Percentiles rank a stretch among this genome's conserved stretches.
Evolutionary conservation across 2,329 filamentous ascomycete species (phyloP).

Genomic region (Chaetomium olivaceum): DNA sequence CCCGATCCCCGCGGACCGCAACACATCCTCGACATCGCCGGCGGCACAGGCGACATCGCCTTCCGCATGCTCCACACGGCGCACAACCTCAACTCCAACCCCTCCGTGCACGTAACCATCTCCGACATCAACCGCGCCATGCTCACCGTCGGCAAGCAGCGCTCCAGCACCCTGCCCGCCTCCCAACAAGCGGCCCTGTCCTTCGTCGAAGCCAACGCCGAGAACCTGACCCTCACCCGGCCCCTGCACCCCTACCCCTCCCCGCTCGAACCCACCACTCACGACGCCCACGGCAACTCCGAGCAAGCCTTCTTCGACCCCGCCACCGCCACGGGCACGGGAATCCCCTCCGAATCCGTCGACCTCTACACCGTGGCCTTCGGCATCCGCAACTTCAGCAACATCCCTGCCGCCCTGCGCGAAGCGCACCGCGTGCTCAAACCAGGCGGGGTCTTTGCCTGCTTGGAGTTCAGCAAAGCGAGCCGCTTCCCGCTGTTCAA

Average conservation of each 20-base stretch:
- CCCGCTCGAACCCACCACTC: neutral
- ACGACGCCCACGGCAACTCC: neutral
- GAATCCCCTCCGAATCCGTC: constrained; percentile 68
- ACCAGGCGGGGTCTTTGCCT: constrained; percentile 94
- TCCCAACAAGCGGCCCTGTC: constrained; percentile 59
- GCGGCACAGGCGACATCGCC: constrained; percentile 95
- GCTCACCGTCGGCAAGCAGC: constrained; percentile 83
- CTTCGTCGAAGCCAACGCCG: constrained; percentile 91
- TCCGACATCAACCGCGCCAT: constrained; percentile 96
- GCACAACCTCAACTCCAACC: constrained; percentile 76
- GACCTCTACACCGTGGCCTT: constrained; percentile 98
- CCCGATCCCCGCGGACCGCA: constrained; percentile 50
- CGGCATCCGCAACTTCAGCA: constrained; percentile 94
- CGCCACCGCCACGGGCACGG: constrained; percentile 35
- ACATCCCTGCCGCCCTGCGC: constrained; percentile 77
- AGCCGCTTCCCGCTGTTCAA: constrained; percentile 75
- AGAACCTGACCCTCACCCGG: constrained; percentile 55
- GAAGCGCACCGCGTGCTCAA: constrained; percentile 89
- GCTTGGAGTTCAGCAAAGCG: constrained; percentile 89
- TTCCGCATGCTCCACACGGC: constrained; percentile 93
- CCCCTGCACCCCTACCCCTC: constrained; percentile 25
- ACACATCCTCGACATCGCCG: constrained; percentile 92
- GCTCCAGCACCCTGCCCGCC: constrained; percentile 60
- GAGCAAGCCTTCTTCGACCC: constrained; percentile 29
- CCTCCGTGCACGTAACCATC: constrained; percentile 80